Percentiles rank a stretch among this genome's conserved stretches.
phyloP scores from a whole-genome alignment of 176 grass and related monocot genomes.

The Oryza officinalis region DNA sequence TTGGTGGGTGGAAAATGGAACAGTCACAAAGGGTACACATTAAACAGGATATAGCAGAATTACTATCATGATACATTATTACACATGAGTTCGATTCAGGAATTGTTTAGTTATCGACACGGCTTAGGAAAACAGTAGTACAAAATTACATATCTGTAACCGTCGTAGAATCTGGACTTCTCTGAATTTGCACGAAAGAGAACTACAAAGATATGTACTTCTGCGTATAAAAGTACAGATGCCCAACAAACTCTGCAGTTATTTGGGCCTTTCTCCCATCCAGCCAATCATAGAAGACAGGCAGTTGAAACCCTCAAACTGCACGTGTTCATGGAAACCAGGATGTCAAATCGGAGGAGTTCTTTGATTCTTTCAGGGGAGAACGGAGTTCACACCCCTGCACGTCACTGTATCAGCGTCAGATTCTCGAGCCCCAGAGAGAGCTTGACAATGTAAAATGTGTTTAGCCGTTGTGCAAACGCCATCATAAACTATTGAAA shows the following conservation, averaged over 20 bases:
- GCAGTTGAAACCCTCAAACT: not conserved
- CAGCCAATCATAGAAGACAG: not conserved
- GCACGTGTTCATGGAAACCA: not conserved
- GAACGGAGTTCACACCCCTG: not conserved
- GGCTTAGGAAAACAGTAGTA: not conserved
- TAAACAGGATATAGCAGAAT: not conserved
- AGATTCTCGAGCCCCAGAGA: not conserved
- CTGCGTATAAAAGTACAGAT: not conserved
- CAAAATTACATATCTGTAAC: not conserved
- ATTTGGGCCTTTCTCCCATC: not conserved
- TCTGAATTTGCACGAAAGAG: not conserved
- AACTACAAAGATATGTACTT: not conserved
- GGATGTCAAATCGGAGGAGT: constrained; percentile 18
- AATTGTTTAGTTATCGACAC: not conserved
- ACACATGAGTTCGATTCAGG: not conserved
- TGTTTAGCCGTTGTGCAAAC: not conserved
- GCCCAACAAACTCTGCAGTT: not conserved
- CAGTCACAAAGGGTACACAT: not conserved
- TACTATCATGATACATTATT: no score
- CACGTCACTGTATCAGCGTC: not conserved
- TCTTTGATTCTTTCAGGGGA: not conserved
- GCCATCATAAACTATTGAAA: not conserved
- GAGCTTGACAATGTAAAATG: not conserved
- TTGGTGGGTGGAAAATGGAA: not conserved
- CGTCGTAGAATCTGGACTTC: not conserved